phyloP scores from a whole-genome alignment of 2,329 filamentous ascomycete genomes.

The Sphaceloma murrayae region DNA sequence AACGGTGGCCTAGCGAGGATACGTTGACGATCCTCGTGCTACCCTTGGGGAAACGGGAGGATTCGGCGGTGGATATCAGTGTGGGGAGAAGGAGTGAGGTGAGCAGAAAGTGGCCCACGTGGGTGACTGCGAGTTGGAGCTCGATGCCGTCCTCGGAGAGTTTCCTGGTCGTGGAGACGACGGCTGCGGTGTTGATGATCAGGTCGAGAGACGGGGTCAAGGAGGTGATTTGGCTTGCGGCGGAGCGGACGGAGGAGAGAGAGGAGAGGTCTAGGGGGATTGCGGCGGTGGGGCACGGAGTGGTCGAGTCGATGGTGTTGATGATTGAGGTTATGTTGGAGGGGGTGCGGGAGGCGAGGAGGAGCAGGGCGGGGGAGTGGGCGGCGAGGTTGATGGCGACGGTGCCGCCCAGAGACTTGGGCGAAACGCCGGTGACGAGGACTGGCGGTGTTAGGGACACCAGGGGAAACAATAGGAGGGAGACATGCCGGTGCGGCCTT shows the following conservation, averaged over 20 bases:
- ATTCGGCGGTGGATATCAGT: constrained; percentile 16
- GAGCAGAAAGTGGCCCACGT: constrained; percentile 24
- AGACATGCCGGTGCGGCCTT: constrained; percentile 26
- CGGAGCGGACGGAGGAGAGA: constrained; percentile 26
- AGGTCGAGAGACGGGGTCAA: constrained; percentile 30
- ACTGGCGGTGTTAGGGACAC: constrained; percentile 10
- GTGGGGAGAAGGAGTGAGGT: constrained; percentile 20
- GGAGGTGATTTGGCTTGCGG: constrained; percentile 27
- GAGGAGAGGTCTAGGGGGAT: constrained; percentile 31
- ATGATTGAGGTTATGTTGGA: constrained; percentile 29
- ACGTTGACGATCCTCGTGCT: constrained; percentile 26
- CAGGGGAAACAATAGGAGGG: too few species aligned
- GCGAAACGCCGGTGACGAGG: constrained; percentile 32
- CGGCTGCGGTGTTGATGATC: constrained; percentile 37
- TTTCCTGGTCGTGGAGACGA: constrained; percentile 29
- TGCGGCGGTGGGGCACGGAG: constrained; percentile 23
- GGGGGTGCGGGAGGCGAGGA: constrained; percentile 33
- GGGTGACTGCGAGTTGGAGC: constrained; percentile 20
- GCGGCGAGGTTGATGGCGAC: constrained; percentile 31
- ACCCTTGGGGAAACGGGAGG: constrained; percentile 16
- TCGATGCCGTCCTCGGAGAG: constrained; percentile 32
- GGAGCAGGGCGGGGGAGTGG: constrained; percentile 28
- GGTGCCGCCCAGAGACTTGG: constrained; percentile 30
- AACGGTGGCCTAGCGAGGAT: constrained; percentile 21
- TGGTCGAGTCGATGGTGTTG: constrained; percentile 20